A percentile compares a stretch with the other conserved stretches of the same genome.
Evolutionary conservation across 148 eudicot species (phyloP).

Genomic region (Fagopyrum esculentum): DNA sequence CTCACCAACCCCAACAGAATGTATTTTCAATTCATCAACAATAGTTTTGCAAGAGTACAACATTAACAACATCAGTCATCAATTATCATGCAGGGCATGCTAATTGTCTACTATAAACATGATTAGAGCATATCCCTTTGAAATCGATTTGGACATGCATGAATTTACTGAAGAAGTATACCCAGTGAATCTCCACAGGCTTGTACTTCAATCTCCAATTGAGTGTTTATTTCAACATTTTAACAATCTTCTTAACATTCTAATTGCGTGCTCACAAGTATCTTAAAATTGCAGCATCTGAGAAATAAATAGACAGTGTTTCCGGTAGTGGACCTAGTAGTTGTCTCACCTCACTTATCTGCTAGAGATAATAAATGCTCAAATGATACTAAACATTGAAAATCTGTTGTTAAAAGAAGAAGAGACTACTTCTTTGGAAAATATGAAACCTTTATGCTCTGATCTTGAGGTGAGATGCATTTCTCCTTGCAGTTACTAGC

Average conservation of each 20-base stretch:
- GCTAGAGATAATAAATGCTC: slow-evolving; percentile 17
- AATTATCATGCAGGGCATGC: neutral
- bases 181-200: slow-evolving; percentile 82
- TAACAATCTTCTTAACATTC: slow-evolving; percentile 75
- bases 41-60: neutral
- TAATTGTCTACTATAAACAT: too few species aligned
- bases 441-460: slow-evolving; percentile 37
- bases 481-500: slow-evolving; percentile 29
- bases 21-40: too few species aligned
- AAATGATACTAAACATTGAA: neutral
- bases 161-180: too few species aligned
- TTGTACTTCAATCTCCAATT: slow-evolving; percentile 71
- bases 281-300: slow-evolving; percentile 63
- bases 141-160: too few species aligned
- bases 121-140: neutral
- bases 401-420: too few species aligned
- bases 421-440: neutral
- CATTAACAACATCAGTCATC: neutral
- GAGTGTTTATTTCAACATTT: slow-evolving; percentile 71
- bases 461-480: slow-evolving; percentile 29
- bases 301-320: slow-evolving; percentile 44
- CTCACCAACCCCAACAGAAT: too few species aligned
- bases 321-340: slow-evolving; percentile 50
- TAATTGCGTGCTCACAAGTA: too few species aligned
- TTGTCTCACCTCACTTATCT: slow-evolving; percentile 65